Conservation (phyloP, 371 early-diverging fungal species). For the Rhizopus sp. region DNA sequence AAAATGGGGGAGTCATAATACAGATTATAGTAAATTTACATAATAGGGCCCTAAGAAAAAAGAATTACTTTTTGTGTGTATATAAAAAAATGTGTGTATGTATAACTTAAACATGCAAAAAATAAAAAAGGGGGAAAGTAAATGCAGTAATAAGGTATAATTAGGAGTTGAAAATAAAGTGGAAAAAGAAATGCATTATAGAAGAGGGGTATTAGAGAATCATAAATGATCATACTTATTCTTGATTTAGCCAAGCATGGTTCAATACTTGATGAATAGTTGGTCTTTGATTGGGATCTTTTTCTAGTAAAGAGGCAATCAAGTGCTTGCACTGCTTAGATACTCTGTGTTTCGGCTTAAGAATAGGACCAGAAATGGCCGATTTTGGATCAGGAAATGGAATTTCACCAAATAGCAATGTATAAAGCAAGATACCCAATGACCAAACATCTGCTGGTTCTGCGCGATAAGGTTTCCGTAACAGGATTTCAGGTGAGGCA, state of each 20-base stretch:
- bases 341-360: conserved; percentile 44
- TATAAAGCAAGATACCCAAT: conserved; percentile 75
- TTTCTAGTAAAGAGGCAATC: conserved; percentile 65
- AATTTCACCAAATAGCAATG: conserved; percentile 72
- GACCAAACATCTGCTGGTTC: conserved; percentile 87
- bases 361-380: conserved; percentile 52
- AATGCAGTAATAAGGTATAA: background rate
- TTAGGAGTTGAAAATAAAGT: background rate
- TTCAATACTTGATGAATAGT: conserved; percentile 62
- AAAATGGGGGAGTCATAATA: background rate
- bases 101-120: conserved; percentile 2
- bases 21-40: background rate
- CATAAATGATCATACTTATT: background rate
- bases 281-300: conserved; percentile 58
- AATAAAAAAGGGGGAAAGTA: background rate
- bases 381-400: conserved; percentile 67
- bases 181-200: conserved; percentile 2
- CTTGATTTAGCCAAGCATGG: conserved; percentile 64
- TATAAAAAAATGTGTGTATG: background rate
- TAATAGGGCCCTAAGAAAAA: background rate
- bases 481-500: conserved; percentile 86
- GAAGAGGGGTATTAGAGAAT: background rate
- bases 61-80: background rate
- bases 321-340: conserved; percentile 63
- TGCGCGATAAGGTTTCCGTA: conserved; percentile 68